Percentiles rank a stretch among this genome's conserved stretches.
Evolutionary conservation across 106 monocot genomes (phyloP).

Genomic region (Allium cepa): DNA sequence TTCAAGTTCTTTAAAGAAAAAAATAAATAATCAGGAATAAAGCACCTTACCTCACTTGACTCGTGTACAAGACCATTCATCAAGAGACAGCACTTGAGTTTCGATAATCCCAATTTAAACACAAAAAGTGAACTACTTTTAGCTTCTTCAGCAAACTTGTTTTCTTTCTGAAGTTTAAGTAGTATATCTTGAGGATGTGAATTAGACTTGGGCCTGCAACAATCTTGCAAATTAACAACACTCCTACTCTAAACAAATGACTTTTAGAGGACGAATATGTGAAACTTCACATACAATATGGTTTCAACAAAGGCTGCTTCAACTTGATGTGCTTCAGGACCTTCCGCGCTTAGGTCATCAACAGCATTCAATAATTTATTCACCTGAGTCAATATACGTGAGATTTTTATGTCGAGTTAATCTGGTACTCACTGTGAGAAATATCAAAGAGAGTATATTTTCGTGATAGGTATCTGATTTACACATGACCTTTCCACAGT

Average conservation of each 20-base stretch:
- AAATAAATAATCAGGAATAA: too few relatives aligned
- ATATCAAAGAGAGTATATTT: too few relatives aligned
- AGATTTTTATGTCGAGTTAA: too few relatives aligned
- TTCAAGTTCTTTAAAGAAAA: too few relatives aligned
- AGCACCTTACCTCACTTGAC: slow-evolving; percentile 49
- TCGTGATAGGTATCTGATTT: too few relatives aligned
- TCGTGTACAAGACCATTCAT: slow-evolving; percentile 96
- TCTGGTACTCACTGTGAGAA: too few relatives aligned
- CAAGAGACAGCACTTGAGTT: slow-evolving; percentile 57
- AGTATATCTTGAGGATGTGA: slow-evolving; percentile 79
- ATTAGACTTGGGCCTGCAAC: slow-evolving; percentile 74
- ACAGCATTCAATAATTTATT: slow-evolving; percentile 27
- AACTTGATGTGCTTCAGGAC: slow-evolving; percentile 73
- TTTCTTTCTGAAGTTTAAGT: slow-evolving; percentile 59
- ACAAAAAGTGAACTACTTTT: slow-evolving; percentile 73
- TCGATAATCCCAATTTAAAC: slow-evolving; percentile 79
- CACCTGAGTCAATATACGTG: slow-evolving; percentile 32
- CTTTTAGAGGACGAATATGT: too few relatives aligned
- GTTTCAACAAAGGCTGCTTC: slow-evolving; percentile 91
- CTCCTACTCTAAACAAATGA: too few relatives aligned
- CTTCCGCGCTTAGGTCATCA: slow-evolving; percentile 67
- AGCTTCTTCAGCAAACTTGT: slow-evolving; percentile 45
- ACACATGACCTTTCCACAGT: too few relatives aligned
- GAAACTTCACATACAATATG: slow-evolving; percentile 39
- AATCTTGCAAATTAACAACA: not conserved